These are phyloP conservation scores for Staphylotrichum tortipilum DNA, from an alignment of 495 filamentous ascomycete genomes.

Conservation along the genomic window DNA sequence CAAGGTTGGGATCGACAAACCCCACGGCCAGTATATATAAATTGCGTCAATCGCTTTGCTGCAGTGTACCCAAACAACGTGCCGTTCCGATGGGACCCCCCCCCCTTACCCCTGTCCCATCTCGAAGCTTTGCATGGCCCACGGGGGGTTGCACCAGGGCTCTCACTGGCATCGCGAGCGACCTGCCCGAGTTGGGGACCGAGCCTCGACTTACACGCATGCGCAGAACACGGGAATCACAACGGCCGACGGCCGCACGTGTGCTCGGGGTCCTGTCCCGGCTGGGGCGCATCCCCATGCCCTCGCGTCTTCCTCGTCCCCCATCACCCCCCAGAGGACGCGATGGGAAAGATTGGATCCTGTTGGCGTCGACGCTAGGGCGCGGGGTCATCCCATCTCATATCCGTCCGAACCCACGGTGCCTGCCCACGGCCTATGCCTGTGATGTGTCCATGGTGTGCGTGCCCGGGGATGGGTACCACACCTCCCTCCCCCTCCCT, in stretches of 20 bases:
- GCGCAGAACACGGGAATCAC: conserved; percentile 7
- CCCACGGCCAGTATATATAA: conserved; percentile 1
- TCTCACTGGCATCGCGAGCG: background rate
- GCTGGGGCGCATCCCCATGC: too few relatives aligned
- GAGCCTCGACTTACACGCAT: background rate
- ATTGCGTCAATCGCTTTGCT: too few relatives aligned
- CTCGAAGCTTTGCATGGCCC: background rate
- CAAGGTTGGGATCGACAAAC: background rate
- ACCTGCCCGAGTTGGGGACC: conserved; percentile 3
- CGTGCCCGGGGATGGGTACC: too few relatives aligned
- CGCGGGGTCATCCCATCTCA: background rate
- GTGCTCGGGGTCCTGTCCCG: background rate
- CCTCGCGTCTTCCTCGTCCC: background rate
- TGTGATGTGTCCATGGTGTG: too few relatives aligned
- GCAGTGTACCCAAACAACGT: conserved; percentile 1
- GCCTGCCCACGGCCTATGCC: too few relatives aligned
- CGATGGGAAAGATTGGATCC: background rate
- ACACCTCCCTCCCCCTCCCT: too few relatives aligned
- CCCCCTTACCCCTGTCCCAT: background rate
- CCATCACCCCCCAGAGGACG: background rate
- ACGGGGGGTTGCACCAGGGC: background rate
- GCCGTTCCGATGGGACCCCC: background rate
- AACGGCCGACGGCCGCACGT: background rate
- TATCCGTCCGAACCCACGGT: too few relatives aligned
- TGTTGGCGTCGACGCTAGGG: background rate